Base-by-base conservation (phyloP, 1,284 basidiomycete genomes). In the Leccinum angustisporum region DNA sequence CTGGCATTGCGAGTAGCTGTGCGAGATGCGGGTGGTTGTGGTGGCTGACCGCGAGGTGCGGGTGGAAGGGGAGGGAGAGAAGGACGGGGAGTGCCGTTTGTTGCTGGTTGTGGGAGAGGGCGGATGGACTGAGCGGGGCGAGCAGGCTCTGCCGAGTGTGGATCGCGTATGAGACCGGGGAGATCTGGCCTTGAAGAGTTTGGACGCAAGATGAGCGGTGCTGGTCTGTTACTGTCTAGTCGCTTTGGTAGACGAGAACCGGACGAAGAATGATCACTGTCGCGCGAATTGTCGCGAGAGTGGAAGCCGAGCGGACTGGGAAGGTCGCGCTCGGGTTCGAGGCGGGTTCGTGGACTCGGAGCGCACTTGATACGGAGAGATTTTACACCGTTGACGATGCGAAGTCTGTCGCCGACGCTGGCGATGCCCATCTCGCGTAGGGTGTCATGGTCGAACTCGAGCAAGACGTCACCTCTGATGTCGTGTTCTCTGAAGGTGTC, bases 371-470 rank as follows among this genome's bases (percentile, higher is more conserved):
- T 83, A 36, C 94, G 81, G 6, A 98, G 80, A 9, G 80, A 76
- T 72, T 94, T 95, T 64, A 98, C 90, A 0, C 87, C 95, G 60
- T 87, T 90, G 16, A 93, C 72, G 57, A 98, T 90, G 70, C 93
- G 86, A 16, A 97, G 86, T 57, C 94, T 80, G 74, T 98, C 95
- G 5, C 96, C 96, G 50, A 98, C 89, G 75, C 90, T 94, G 53
- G 80, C 72, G 33, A 98, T 85, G 33, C 91, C 91, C 85, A 97
- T 92, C 77, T 97, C 95, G 74, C 90, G 93, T 53, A 98, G 77
- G 2, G 87, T 90, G 5, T 80, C 76, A 76, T 94, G 91, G 70
- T 97, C 95, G 43, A 98, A 79, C 69, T 98, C 95, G 57, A 97
- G 81, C 7, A 98, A 76, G 40, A 97, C 87, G 71, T 92, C 89